Conservation (phyloP, 345 rosid species). For the Moringa oleifera region DNA sequence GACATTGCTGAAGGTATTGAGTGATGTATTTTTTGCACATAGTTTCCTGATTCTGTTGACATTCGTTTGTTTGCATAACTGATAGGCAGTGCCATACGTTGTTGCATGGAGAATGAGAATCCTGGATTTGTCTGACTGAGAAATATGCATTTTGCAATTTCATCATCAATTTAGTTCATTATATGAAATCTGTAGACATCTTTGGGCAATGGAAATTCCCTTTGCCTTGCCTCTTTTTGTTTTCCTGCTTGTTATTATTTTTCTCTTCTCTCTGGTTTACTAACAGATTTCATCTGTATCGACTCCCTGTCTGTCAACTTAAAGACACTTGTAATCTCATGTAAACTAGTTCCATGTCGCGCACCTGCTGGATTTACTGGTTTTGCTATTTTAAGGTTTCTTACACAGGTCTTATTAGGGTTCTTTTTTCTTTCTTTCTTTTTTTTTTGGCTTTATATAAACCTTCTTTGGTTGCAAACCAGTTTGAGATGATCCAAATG, state of each 20-base stretch:
- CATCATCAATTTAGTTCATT: neutral
- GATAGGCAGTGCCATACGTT: neutral
- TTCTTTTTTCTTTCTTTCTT: too few relatives aligned
- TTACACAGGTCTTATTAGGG: too few relatives aligned
- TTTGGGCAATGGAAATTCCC: neutral
- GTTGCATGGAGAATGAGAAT: neutral
- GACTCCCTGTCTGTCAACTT: neutral
- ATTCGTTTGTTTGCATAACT: neutral
- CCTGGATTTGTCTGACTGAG: conserved; percentile 1
- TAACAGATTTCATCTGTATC: neutral
- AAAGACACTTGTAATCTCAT: too few relatives aligned
- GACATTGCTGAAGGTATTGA: conserved; percentile 72
- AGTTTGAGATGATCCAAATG: too few relatives aligned
- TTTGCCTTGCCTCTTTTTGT: neutral
- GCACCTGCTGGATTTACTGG: neutral
- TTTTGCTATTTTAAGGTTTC: neutral
- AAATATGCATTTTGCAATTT: neutral
- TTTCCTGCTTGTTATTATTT: neutral
- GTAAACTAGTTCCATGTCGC: neutral
- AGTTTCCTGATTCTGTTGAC: neutral
- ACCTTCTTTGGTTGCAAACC: too few relatives aligned
- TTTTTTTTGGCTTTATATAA: too few relatives aligned
- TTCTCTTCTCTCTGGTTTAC: neutral
- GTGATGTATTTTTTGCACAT: neutral
- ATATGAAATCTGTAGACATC: neutral